Base-by-base conservation (phyloP, 345 rosid genomes). In the Eucalyptus pauciflora region DNA sequence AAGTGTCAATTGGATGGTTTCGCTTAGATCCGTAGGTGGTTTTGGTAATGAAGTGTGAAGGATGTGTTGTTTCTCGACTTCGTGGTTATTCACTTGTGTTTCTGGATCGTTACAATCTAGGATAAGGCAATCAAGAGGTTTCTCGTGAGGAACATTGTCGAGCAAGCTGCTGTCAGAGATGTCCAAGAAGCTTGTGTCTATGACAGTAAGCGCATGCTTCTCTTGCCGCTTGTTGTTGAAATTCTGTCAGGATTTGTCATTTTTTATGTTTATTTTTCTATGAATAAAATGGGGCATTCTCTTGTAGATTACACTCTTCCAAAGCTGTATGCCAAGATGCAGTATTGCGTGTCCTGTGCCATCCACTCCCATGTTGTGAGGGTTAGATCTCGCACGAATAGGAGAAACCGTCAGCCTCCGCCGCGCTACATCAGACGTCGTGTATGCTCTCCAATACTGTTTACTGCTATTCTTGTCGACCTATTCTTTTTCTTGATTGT, bases 301-400 rank as follows among this genome's bases (percentile, higher is more conserved):
- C 67, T 31, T n/a, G 86, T 86, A 96, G 99, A 90, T 4, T 97
- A 97, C 90, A 93, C 94, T 64, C 94, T 97, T 31, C 99, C 98
- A 0, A 96, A 96, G 94, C 89, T 96, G 79, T 96, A 98, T 86
- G 94, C 97, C 2, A 97, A 98, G 97, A 96, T 91, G 94, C 99
- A 95, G 89, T 96, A 97, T 94, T 98, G 99, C 41, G 98, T 98
- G 62, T 97, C 99, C 0, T 98, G 99, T 88, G 99, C 99, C 4
- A 97, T 98, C 89, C 99, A 98, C 95, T 98, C 99, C 22, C 99
- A 96, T 52, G 99, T 97, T 4, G 99, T 97, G 89, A 95, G 99
- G 93, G 99, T 96, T 62, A 95, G 98, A n/a, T 96, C 98, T 29
- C 94, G 95, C 91, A 91, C 96, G 3, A 86, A 95, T 81, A 93